Evolutionary conservation across 345 rosid species (phyloP).

Genomic region (Salix koriyanagi): DNA sequence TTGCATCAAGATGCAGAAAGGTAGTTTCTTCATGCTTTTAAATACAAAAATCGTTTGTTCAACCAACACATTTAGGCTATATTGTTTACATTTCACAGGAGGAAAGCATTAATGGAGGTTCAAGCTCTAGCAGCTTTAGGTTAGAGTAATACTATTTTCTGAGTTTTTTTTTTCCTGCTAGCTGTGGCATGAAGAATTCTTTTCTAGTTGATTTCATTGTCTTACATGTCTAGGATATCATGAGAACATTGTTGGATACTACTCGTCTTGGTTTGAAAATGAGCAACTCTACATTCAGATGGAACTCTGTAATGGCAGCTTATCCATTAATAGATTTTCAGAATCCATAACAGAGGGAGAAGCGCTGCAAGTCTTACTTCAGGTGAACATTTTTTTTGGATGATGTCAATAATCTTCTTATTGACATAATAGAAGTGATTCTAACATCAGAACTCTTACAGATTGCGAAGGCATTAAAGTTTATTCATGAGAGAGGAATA

Average conservation of each 20-base stretch:
- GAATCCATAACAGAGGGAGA: constrained; percentile 49
- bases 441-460: constrained; percentile 29
- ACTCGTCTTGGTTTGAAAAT: constrained; percentile 91
- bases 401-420: neutral
- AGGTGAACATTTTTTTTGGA: constrained; percentile 41
- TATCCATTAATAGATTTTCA: constrained; percentile 47
- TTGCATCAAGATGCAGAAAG: constrained; percentile 73
- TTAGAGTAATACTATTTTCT: constrained; percentile 19
- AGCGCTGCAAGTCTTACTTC: constrained; percentile 56
- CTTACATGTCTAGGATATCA: constrained; percentile 55
- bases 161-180: neutral
- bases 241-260: constrained; percentile 77
- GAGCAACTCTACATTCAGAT: constrained; percentile 92
- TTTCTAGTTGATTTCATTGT: constrained; percentile 2
- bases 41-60: neutral
- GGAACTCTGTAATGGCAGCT: constrained; percentile 88
- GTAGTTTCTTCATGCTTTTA: constrained; percentile 26
- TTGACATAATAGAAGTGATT: neutral
- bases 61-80: constrained; percentile 4
- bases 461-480: constrained; percentile 81
- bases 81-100: constrained; percentile 42
- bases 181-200: neutral
- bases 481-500: constrained; percentile 72
- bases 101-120: constrained; percentile 97
- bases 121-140: constrained; percentile 97